Evolutionary conservation across 352 stramenopile species (phyloP).

Genomic region (Saprolegnia diclina): DNA sequence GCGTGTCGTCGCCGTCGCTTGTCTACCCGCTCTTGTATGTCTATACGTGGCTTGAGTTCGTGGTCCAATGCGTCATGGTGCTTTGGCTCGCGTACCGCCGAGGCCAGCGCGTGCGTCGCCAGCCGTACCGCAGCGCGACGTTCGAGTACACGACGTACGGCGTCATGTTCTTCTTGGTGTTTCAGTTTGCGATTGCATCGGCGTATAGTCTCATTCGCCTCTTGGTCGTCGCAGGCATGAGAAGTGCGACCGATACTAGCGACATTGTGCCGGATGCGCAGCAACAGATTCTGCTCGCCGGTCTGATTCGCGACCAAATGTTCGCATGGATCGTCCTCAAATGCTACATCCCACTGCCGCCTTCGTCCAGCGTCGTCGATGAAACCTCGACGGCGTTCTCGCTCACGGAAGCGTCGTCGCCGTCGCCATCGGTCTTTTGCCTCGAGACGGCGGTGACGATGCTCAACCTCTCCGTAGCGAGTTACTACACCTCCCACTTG

Average conservation of each 20-base stretch:
- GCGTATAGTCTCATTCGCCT: neutral
- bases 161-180: constrained; percentile 23
- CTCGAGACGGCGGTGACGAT: constrained; percentile 19
- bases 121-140: constrained; percentile 18
- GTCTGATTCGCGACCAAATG: constrained; percentile 13
- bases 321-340: constrained; percentile 26
- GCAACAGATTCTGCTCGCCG: neutral
- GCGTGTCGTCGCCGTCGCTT: neutral
- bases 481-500: constrained; percentile 18
- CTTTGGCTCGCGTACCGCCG: constrained; percentile 1
- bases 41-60: constrained; percentile 7
- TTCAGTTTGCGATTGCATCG: constrained; percentile 6
- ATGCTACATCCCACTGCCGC: constrained; percentile 22
- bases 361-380: neutral
- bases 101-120: constrained; percentile 2
- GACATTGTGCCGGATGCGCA: neutral
- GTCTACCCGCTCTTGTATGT: neutral
- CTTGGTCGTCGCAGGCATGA: neutral
- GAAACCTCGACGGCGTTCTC: neutral
- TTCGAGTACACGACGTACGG: constrained; percentile 26
- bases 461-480: constrained; percentile 20
- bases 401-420: neutral
- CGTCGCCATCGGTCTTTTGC: neutral
- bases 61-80: constrained; percentile 13
- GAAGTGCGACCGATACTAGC: neutral